Evolutionary conservation across 352 stramenopile genomes (phyloP).

Genomic region (Chrysophaeum taylorii): DNA sequence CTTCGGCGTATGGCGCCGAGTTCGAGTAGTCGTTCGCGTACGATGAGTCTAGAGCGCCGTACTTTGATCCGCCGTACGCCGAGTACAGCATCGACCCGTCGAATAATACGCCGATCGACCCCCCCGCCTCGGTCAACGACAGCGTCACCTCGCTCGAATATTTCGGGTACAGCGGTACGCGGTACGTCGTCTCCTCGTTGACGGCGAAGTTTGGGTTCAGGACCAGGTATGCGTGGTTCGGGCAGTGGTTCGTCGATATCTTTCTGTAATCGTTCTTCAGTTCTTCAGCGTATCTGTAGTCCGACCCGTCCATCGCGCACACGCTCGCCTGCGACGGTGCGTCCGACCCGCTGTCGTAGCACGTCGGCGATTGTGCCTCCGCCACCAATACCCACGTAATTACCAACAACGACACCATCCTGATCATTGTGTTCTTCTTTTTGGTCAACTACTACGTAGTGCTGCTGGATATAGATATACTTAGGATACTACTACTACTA

Average conservation of each 20-base stretch:
- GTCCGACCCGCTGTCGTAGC: too few relatives aligned
- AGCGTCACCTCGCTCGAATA: neutral
- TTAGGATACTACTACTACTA: too few relatives aligned
- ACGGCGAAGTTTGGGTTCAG: neutral
- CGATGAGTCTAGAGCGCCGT: too few relatives aligned
- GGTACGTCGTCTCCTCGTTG: too few relatives aligned
- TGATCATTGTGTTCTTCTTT: too few relatives aligned
- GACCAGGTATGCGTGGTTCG: neutral
- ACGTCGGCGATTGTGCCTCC: too few relatives aligned
- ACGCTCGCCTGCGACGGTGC: too few relatives aligned
- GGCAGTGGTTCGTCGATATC: neutral
- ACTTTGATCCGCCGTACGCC: conserved; percentile 29
- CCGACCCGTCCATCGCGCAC: neutral
- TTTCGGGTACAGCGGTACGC: neutral
- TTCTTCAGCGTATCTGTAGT: neutral
- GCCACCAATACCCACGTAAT: too few relatives aligned
- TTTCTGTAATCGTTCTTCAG: too few relatives aligned
- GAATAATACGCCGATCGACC: neutral
- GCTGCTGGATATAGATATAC: too few relatives aligned
- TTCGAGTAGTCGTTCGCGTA: conserved; percentile 41
- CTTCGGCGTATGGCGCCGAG: conserved; percentile 24
- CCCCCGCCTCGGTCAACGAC: neutral
- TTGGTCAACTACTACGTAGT: too few relatives aligned
- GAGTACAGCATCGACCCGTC: conserved; percentile 33
- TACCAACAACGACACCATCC: too few relatives aligned